phyloP scores from a whole-genome alignment of 2,329 filamentous ascomycete species.

The Aspergillus aculeatus region DNA sequence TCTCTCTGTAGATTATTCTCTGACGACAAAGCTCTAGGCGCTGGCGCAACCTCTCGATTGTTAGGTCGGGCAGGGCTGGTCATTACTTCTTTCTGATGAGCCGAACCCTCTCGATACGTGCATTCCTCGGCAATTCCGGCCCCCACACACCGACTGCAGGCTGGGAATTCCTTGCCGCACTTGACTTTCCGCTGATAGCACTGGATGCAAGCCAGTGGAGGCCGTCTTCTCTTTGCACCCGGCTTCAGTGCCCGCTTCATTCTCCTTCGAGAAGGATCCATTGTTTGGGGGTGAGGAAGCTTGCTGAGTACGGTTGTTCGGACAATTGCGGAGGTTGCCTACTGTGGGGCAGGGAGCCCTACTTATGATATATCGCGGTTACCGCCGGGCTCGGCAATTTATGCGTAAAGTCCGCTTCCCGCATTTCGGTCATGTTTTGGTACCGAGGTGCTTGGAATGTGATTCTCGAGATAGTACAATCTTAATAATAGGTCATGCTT shows the following conservation, averaged over 20 bases:
- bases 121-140: neutral
- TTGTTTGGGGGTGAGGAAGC: no score
- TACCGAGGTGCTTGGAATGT: no score
- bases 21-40: neutral
- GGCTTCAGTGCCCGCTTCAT: neutral
- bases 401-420: no score
- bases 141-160: neutral
- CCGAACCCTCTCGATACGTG: neutral
- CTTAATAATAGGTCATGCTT: no score
- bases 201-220: neutral
- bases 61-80: no score
- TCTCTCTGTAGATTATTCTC: neutral
- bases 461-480: no score
- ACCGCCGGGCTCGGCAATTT: no score
- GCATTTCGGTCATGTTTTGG: no score
- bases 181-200: neutral
- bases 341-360: no score
- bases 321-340: neutral
- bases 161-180: neutral
- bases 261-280: neutral
- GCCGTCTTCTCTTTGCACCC: neutral
- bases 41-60: accelerated
- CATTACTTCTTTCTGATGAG: neutral
- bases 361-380: no score
- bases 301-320: neutral